These are phyloP conservation scores for Termitomyces sp. DNA, from an alignment of 768 basidiomycete genomes.

Conservation along the genomic window DNA sequence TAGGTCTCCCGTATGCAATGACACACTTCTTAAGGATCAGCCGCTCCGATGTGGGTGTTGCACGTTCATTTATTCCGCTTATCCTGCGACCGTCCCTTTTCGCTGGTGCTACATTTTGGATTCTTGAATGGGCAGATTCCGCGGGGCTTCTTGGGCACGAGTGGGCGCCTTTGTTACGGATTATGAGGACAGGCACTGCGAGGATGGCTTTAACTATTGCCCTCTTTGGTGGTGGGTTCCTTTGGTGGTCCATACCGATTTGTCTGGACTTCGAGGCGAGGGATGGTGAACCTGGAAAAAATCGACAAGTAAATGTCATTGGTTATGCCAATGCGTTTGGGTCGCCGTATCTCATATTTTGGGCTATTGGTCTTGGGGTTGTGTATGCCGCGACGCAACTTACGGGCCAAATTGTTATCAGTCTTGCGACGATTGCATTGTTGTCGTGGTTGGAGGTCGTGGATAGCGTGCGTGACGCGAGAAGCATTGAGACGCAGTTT, in stretches of 20 bases:
- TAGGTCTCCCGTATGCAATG: conserved; percentile 51
- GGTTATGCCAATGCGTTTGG: conserved; percentile 92
- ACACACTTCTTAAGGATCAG: conserved; percentile 56
- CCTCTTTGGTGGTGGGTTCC: conserved; percentile 42
- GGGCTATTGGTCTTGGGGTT: conserved; percentile 56
- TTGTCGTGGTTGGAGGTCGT: conserved; percentile 76
- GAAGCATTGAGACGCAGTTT: conserved; percentile 46
- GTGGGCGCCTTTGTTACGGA: conserved; percentile 39
- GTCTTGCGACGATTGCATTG: conserved; percentile 55
- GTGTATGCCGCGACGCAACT: conserved; percentile 69
- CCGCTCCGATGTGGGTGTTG: conserved; percentile 69
- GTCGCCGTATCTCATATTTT: conserved; percentile 81
- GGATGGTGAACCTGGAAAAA: conserved; percentile 19
- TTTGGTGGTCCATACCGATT: conserved; percentile 73
- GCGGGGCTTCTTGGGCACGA: conserved; percentile 35
- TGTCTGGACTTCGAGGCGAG: conserved; percentile 59
- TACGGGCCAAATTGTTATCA: conserved; percentile 76
- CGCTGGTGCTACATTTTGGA: conserved; percentile 64
- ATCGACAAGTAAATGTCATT: conserved; percentile 50
- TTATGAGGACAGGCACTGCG: conserved; percentile 55
- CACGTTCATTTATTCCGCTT: conserved; percentile 53
- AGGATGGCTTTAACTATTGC: conserved; percentile 47
- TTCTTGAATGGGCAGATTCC: conserved; percentile 75
- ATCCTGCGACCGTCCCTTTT: conserved; percentile 55
- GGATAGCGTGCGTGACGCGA: conserved; percentile 75